These are phyloP conservation scores for Pigoraptor vietnamica DNA, from an alignment of 78 protist genomes.

Conservation along the genomic window DNA sequence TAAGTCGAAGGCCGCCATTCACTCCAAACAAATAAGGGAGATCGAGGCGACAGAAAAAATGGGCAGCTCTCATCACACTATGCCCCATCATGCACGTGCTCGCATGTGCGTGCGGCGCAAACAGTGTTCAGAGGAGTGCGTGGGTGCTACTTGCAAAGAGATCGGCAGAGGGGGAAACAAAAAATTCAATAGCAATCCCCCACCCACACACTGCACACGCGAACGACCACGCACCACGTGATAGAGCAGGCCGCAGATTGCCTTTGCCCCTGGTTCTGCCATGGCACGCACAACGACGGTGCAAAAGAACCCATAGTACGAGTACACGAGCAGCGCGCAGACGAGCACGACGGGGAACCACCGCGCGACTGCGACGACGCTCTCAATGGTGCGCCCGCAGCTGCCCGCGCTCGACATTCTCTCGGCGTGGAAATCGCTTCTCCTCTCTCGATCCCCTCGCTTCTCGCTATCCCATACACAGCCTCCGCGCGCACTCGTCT, in stretches of 20 bases:
- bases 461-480: no score
- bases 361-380: not conserved
- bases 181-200: no score
- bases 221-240: not conserved
- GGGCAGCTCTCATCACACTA: no score
- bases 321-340: not conserved
- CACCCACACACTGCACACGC: not conserved
- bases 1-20: not conserved
- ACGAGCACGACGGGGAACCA: not conserved
- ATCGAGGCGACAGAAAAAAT: not conserved
- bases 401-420: no score
- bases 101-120: not conserved
- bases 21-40: not conserved
- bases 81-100: no score
- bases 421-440: no score
- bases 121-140: not conserved
- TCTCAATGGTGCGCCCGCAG: not conserved
- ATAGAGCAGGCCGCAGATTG: not conserved
- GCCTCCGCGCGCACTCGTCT: no score
- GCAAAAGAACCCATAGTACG: not conserved
- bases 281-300: not conserved
- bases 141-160: no score
- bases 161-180: no score
- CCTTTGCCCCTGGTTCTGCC: not conserved
- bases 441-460: no score